phyloP scores from a whole-genome alignment of 106 monocot genomes.

The Dendrobium catenatum region DNA sequence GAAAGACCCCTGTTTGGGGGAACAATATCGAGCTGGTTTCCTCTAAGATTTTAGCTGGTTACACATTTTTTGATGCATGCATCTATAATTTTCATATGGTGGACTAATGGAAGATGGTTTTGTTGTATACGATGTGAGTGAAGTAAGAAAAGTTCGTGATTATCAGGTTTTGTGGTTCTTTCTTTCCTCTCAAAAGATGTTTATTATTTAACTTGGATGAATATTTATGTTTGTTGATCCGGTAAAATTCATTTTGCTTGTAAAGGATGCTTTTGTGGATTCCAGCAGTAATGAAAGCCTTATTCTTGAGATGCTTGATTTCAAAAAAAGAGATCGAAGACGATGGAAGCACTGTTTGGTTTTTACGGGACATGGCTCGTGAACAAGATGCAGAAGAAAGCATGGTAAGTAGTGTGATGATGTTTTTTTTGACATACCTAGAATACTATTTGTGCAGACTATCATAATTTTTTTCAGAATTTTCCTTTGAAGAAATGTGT shows the following conservation, averaged over 20 bases:
- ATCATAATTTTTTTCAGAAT: neutral
- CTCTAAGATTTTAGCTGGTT: slow-evolving; percentile 65
- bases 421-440: neutral
- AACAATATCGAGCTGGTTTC: slow-evolving; percentile 63
- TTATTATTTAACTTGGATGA: neutral
- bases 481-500: neutral
- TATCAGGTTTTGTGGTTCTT: slow-evolving; percentile 47
- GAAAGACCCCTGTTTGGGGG: slow-evolving; percentile 73
- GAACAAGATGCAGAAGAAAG: slow-evolving; percentile 69
- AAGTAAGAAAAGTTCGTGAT: slow-evolving; percentile 70
- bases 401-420: slow-evolving; percentile 30
- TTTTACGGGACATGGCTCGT: slow-evolving; percentile 61
- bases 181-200: neutral
- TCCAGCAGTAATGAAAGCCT: slow-evolving; percentile 79
- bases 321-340: slow-evolving; percentile 69
- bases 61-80: neutral
- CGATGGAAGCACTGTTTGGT: slow-evolving; percentile 66
- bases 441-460: too few species aligned
- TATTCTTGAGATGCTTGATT: slow-evolving; percentile 73
- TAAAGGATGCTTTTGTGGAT: slow-evolving; percentile 76
- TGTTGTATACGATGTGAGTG: slow-evolving; percentile 64
- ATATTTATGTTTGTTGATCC: neutral
- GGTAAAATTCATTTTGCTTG: neutral
- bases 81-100: neutral
- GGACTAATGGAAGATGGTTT: neutral